Evolutionary conservation across 805 yeast genomes (phyloP), one percentile per base, ranked within the genome.

Genomic region (Pichia pseudocactophila): DNA sequence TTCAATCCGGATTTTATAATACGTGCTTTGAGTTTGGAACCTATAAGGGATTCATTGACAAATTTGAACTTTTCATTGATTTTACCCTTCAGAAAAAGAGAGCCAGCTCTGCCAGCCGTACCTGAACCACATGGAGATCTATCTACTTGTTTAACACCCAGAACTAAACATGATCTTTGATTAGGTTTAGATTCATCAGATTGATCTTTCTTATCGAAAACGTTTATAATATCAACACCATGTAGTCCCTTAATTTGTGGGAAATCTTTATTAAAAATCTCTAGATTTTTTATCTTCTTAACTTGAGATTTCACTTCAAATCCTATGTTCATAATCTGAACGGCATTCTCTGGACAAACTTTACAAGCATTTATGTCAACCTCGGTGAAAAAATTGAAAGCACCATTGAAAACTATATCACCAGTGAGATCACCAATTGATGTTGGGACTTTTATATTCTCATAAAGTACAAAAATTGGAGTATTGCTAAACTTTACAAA

Each of bases 51-150:
- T 40, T 56, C 55, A 41, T 56, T 56, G 15, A 51, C 50, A 36
- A 48, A 50, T 2, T 9, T 32, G 17, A 44, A 8, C 0, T 46
- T 41, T 2, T 22, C 25, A 1, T 37, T 15, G 4, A 53, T 25
- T 19, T 36, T 22, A 2, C 49, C 49, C 17, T 50, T 47, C 26
- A 55, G 39, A 28, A 41, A 54, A 5, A 54, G 44, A 27, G 46
- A 49, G 0, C 57, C 57, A 2, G 50, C 45, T 30, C 58, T 44
- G 2, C 59, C 61, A 6, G 59, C 57, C 2, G 61, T 55, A 11
- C 58, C 56, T 2, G 59, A 55, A 12, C 61, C 61, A 45, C 57
- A 53, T 1, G 61, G 57, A 2, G 61, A 57, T 16, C 61, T 36
- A 40, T 57, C 61, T 11, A 57, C 42, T 40, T 55, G 59, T 38